Conservation (phyloP, 805 yeast species). For the Metschnikowia sp. region DNA sequence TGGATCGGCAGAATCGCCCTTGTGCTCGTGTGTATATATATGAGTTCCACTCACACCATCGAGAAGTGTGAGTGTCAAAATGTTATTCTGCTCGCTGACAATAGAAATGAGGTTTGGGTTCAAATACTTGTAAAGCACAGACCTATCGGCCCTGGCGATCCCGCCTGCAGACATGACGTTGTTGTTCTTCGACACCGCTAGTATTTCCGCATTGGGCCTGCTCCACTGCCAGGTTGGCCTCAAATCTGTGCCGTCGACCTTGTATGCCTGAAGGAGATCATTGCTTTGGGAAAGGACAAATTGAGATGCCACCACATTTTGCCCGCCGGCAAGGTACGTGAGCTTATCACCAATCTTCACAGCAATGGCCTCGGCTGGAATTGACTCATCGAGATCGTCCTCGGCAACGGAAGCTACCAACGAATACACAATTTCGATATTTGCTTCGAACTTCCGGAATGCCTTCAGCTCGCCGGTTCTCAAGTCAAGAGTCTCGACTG, state of each 20-base stretch:
- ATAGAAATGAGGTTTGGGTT: conserved; percentile 65
- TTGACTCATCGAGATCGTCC: neutral
- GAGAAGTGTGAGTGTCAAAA: conserved; percentile 49
- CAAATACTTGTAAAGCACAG: conserved; percentile 79
- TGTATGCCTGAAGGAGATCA: conserved; percentile 21
- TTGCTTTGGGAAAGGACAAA: conserved; percentile 15
- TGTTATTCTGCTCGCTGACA: conserved; percentile 28
- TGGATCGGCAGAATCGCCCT: conserved; percentile 37
- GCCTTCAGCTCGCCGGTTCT: conserved; percentile 10
- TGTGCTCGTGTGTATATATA: conserved; percentile 39
- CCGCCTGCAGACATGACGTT: conserved; percentile 54
- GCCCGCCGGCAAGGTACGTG: conserved; percentile 1
- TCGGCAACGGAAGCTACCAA: neutral
- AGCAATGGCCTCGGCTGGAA: conserved; percentile 6
- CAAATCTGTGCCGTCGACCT: conserved; percentile 14
- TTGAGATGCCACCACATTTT: conserved; percentile 5
- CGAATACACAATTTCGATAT: conserved; percentile 4
- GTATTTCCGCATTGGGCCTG: conserved; percentile 15
- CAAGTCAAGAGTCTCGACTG: conserved; percentile 12
- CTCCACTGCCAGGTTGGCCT: conserved; percentile 31
- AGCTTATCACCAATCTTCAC: conserved; percentile 7
- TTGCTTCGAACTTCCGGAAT: neutral
- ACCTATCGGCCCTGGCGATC: conserved; percentile 60
- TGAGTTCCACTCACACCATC: conserved; percentile 71
- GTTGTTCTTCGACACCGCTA: conserved; percentile 22